phyloP scores from a whole-genome alignment of 1,139 yeast species.

The Suhomyces anneliseae region DNA sequence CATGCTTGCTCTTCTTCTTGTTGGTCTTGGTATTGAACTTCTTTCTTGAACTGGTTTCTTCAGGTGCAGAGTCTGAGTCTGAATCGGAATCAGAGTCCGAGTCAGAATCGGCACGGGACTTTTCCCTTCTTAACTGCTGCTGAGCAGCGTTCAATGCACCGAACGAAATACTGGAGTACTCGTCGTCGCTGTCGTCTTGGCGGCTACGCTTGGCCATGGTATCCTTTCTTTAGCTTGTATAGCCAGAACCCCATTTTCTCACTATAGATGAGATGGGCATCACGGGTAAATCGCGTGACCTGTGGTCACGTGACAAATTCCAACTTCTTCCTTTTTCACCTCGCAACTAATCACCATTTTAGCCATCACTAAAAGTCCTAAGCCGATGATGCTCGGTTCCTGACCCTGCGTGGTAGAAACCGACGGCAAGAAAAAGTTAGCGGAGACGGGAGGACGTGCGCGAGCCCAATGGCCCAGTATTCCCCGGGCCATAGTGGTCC shows the following conservation, averaged over 20 bases:
- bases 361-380: no score
- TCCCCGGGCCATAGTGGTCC: neutral
- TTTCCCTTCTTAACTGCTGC: slow-evolving; percentile 30
- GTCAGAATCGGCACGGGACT: slow-evolving; percentile 14
- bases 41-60: slow-evolving; percentile 13
- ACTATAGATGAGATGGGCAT: neutral
- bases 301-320: neutral
- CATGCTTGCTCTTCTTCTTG: slow-evolving; percentile 59
- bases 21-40: slow-evolving; percentile 11
- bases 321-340: no score
- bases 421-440: no score
- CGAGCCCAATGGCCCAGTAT: neutral
- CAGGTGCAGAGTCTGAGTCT: slow-evolving; percentile 15
- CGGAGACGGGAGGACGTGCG: neutral
- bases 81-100: slow-evolving; percentile 13
- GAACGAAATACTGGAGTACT: slow-evolving; percentile 24
- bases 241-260: neutral
- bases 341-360: no score
- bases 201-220: neutral
- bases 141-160: slow-evolving; percentile 33
- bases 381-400: no score
- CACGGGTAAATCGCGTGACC: neutral
- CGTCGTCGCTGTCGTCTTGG: slow-evolving; percentile 35
- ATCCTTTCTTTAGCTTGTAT: neutral
- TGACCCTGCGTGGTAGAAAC: neutral